phyloP scores from a whole-genome alignment of 345 rosid genomes.

The Citrus medica region DNA sequence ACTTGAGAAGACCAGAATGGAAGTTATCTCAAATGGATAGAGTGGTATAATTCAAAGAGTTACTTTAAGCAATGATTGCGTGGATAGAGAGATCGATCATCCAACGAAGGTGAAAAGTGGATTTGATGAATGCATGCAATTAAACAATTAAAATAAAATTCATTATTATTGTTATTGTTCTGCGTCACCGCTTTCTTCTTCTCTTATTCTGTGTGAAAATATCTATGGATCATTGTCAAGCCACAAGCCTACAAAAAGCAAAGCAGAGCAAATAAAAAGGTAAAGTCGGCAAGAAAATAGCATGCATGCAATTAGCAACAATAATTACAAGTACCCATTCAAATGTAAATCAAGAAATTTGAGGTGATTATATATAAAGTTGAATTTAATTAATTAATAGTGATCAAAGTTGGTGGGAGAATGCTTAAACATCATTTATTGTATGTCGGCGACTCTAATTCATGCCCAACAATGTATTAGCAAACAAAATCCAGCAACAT shows the following conservation, averaged over 20 bases:
- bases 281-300: conserved; percentile 4
- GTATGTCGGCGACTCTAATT: conserved; percentile 34
- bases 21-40: neutral
- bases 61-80: neutral
- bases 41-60: neutral
- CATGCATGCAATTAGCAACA: conserved; percentile 7
- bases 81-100: neutral
- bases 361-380: conserved; percentile 1
- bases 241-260: neutral
- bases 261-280: neutral
- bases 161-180: no score
- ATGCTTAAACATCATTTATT: conserved; percentile 38
- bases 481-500: conserved; percentile 6
- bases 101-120: neutral
- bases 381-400: neutral
- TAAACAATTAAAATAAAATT: neutral
- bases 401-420: conserved; percentile 17
- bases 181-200: no score
- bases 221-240: neutral
- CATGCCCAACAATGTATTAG: conserved; percentile 16
- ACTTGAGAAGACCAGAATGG: neutral
- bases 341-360: neutral
- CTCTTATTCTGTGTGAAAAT: no score
- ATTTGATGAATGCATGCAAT: neutral
- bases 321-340: conserved; percentile 12